A percentile compares a stretch with the other conserved stretches of the same genome.
Conservation (phyloP, 257 asterid genomes). For the Coffea eugenioides region DNA sequence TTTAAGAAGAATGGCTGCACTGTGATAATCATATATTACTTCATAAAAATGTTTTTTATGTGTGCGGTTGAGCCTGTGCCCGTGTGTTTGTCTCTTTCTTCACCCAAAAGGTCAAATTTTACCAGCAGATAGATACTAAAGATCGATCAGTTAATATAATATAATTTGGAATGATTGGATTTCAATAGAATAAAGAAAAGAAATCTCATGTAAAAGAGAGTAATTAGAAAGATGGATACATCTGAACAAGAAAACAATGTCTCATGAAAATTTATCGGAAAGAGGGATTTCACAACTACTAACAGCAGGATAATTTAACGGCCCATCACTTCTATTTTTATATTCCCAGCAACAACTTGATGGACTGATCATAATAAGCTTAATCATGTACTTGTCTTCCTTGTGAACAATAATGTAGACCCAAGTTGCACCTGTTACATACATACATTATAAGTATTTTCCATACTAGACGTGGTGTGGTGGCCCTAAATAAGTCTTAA, state of each 20-base stretch:
- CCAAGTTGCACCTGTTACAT: not conserved
- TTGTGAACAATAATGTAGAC: constrained; percentile 21
- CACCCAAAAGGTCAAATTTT: not conserved
- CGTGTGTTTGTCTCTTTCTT: not conserved
- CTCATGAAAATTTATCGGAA: constrained; percentile 31
- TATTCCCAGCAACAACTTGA: constrained; percentile 29
- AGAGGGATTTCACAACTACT: constrained; percentile 35
- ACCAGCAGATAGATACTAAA: not conserved
- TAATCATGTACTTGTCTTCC: not conserved
- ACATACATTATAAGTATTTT: not conserved
- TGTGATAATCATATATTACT: not conserved
- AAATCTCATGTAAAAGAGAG: constrained; percentile 15
- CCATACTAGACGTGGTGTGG: constrained; percentile 21
- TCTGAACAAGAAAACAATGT: constrained; percentile 21
- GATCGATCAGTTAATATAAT: not conserved
- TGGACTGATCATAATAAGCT: not conserved
- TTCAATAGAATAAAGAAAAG: constrained; percentile 11
- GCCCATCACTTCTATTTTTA: constrained; percentile 13
- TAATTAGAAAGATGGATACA: constrained; percentile 22
- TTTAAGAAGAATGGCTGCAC: not conserved
- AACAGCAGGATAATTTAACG: constrained; percentile 16
- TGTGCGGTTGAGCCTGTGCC: not conserved
- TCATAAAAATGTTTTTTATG: not conserved
- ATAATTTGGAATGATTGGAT: constrained; percentile 11
- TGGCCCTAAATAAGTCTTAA: not conserved